Conservation (phyloP, 495 filamentous ascomycete genomes). For the Cercophora sp. region DNA sequence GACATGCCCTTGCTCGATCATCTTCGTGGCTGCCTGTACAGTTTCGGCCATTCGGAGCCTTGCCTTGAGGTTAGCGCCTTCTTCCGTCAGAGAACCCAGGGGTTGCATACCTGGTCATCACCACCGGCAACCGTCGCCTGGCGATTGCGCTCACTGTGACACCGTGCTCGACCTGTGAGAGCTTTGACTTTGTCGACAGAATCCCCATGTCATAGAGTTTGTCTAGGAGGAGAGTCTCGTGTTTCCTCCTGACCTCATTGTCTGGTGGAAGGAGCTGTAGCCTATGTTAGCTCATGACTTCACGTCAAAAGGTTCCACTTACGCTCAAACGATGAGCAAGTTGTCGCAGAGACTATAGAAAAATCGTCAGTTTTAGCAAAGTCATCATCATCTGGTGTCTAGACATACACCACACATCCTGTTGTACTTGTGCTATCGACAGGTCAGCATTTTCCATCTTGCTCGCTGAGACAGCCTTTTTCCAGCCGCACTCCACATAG, state of each 20-base stretch:
- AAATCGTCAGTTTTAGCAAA: constrained; percentile 15
- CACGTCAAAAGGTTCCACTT: constrained; percentile 1
- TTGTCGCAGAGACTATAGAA: constrained; percentile 63
- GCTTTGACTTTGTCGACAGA: constrained; percentile 60
- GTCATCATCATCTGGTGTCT: neutral
- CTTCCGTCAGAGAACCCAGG: no score
- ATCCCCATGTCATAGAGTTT: constrained; percentile 92
- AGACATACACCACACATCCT: constrained; percentile 63
- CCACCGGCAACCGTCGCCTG: constrained; percentile 71
- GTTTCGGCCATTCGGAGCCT: constrained; percentile 84
- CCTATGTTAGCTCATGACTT: neutral
- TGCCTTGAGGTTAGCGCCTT: neutral
- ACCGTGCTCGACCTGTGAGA: constrained; percentile 80
- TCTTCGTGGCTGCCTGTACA: constrained; percentile 73
- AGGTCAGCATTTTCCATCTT: constrained; percentile 11
- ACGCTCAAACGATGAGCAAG: constrained; percentile 69
- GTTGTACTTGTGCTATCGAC: constrained; percentile 78
- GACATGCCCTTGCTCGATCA: constrained; percentile 95
- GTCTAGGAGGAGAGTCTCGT: constrained; percentile 77
- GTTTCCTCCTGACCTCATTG: constrained; percentile 70
- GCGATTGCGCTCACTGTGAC: constrained; percentile 84
- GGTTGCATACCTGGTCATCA: constrained; percentile 57
- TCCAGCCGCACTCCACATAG: no score
- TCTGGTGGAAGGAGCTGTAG: constrained; percentile 73
- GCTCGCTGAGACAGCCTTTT: no score